Conservation (phyloP, 148 eudicot species). For the Vaccinium myrtillus region DNA sequence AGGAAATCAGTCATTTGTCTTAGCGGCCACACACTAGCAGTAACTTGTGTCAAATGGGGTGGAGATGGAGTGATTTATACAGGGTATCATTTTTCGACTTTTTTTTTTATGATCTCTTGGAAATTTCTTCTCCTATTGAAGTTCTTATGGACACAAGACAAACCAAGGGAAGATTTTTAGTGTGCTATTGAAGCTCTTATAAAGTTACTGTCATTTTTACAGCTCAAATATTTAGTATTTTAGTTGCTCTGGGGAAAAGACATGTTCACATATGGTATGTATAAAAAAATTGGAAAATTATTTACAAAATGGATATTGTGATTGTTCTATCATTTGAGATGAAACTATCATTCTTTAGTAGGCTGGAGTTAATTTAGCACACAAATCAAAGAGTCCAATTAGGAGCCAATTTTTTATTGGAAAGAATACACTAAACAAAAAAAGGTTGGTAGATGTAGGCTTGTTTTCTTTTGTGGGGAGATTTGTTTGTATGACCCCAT, state of each 20-base stretch:
- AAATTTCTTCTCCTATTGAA: not conserved
- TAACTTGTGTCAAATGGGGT: slow-evolving; percentile 99
- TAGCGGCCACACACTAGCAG: slow-evolving; percentile 86
- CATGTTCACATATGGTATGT: not conserved
- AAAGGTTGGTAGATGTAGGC: not conserved
- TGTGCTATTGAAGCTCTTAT: not conserved
- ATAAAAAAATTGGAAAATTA: not conserved
- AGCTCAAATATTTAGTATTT: not conserved
- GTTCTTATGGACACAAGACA: slow-evolving; percentile 3
- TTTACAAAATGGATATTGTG: not conserved
- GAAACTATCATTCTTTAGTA: not conserved
- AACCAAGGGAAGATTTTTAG: not conserved
- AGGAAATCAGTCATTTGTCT: slow-evolving; percentile 65
- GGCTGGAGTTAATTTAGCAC: not conserved
- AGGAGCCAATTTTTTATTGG: not conserved
- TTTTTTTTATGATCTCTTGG: not conserved
- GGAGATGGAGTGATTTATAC: slow-evolving; percentile 96
- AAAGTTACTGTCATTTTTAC: not conserved
- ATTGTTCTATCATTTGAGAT: not conserved
- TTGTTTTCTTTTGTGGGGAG: not conserved
- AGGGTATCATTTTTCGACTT: slow-evolving; percentile 52
- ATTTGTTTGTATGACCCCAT: not conserved
- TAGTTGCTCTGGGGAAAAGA: not conserved
- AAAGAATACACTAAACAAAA: not conserved
- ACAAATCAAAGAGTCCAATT: not conserved